Evolutionary conservation across 495 filamentous ascomycete species (phyloP).

Genomic region (Delitschia confertaspora): DNA sequence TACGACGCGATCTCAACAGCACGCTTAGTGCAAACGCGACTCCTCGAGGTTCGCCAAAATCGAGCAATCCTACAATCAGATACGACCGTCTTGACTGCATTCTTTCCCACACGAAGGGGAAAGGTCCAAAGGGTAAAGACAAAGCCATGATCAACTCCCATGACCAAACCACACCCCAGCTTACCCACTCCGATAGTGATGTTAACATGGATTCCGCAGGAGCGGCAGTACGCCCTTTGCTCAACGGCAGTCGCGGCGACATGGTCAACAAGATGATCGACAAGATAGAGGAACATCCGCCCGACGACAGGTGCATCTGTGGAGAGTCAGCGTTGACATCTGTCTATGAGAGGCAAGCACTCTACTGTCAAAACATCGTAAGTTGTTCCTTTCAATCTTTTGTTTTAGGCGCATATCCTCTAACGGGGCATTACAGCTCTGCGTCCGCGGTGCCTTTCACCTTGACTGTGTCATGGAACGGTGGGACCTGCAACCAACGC

Average conservation of each 20-base stretch:
- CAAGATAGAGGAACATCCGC: background rate
- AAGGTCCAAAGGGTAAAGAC: slow-evolving; percentile 1
- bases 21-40: too few species aligned
- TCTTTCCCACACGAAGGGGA: too few species aligned
- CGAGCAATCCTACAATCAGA: too few species aligned
- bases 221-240: too few species aligned
- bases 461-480: slow-evolving; percentile 4
- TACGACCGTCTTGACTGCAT: too few species aligned
- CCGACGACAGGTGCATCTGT: slow-evolving; percentile 1
- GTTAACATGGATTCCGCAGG: slow-evolving; percentile 1
- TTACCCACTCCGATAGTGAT: background rate
- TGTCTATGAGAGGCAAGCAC: background rate
- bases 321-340: background rate
- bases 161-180: background rate
- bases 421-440: background rate
- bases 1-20: too few species aligned
- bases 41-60: too few species aligned
- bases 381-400: background rate
- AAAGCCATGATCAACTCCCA: background rate
- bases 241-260: too few species aligned
- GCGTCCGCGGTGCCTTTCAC: slow-evolving; percentile 1
- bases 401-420: background rate
- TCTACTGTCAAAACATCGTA: background rate
- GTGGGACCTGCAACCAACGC: too few species aligned
- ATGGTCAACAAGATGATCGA: background rate